A percentile compares a stretch with the other conserved stretches of the same genome.
Conservation (phyloP, 495 filamentous ascomycete species). For the Cryomyces minteri region DNA sequence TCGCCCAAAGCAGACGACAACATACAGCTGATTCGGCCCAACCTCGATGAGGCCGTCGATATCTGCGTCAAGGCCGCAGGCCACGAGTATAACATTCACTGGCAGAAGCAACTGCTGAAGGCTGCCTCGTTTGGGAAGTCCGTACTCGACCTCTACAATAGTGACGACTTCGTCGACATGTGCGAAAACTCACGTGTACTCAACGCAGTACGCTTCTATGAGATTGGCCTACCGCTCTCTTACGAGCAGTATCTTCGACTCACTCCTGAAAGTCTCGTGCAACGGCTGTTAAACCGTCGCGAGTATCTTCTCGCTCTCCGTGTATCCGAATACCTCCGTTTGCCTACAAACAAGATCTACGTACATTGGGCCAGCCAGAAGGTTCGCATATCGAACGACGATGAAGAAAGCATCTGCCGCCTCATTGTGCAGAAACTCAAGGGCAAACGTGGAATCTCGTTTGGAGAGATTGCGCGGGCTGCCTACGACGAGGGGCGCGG, state of each 20-base stretch:
- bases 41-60: conserved; percentile 81
- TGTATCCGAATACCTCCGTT: conserved; percentile 70
- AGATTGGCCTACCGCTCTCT: conserved; percentile 78
- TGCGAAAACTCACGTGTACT: conserved; percentile 84
- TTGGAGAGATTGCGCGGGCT: conserved; percentile 82
- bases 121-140: conserved; percentile 96
- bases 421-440: conserved; percentile 73
- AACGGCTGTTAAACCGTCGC: conserved; percentile 68
- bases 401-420: conserved; percentile 76
- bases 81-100: conserved; percentile 71
- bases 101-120: conserved; percentile 90
- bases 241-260: conserved; percentile 83
- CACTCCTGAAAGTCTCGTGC: conserved; percentile 70
- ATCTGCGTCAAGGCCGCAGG: conserved; percentile 81
- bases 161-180: conserved; percentile 97
- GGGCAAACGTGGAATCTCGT: conserved; percentile 81
- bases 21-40: conserved; percentile 76
- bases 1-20: conserved; percentile 96
- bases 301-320: conserved; percentile 84
- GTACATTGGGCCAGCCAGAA: conserved; percentile 95
- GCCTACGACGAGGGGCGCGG: conserved; percentile 88
- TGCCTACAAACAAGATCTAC: conserved; percentile 80
- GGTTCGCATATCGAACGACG: conserved; percentile 64
- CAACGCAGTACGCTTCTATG: conserved; percentile 78
- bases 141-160: conserved; percentile 87